These are phyloP conservation scores for Dillenia suffruticosa DNA, from an alignment of 164 flowering plant species.

Conservation along the genomic window DNA sequence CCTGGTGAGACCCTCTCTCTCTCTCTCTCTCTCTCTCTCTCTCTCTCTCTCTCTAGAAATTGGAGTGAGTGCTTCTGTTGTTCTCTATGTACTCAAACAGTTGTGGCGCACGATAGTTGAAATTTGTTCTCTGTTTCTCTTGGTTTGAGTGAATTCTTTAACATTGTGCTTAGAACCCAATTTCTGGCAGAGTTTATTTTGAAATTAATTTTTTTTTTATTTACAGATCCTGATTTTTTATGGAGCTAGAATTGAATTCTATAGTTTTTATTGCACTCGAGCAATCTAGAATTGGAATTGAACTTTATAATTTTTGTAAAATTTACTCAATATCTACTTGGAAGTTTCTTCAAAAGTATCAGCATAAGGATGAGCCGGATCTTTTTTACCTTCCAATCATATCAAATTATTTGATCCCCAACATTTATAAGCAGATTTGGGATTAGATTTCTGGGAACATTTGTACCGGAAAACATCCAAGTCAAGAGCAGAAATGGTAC, in stretches of 20 bases:
- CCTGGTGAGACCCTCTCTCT: conserved; percentile 35
- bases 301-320: too few relatives aligned
- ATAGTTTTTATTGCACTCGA: too few relatives aligned
- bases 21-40: too few relatives aligned
- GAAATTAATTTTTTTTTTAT: too few relatives aligned
- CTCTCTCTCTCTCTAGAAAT: not conserved
- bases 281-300: too few relatives aligned
- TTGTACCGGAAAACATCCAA: conserved; percentile 67
- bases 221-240: conserved; percentile 7
- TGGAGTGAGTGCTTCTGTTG: not conserved
- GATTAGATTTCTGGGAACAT: conserved; percentile 71
- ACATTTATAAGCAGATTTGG: conserved; percentile 46
- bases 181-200: too few relatives aligned
- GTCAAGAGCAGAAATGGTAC: conserved; percentile 50
- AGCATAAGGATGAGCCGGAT: conserved; percentile 27
- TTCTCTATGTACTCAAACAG: too few relatives aligned
- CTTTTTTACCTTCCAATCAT: conserved; percentile 19
- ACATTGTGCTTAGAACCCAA: too few relatives aligned
- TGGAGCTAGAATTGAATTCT: too few relatives aligned
- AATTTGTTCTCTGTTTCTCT: too few relatives aligned
- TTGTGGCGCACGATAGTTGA: too few relatives aligned
- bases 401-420: conserved; percentile 46
- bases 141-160: too few relatives aligned
- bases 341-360: conserved; percentile 35
- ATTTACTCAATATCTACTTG: conserved; percentile 45